Evolutionary conservation across 2,329 filamentous ascomycete species (phyloP).

Genomic region (Exophiala sideris): DNA sequence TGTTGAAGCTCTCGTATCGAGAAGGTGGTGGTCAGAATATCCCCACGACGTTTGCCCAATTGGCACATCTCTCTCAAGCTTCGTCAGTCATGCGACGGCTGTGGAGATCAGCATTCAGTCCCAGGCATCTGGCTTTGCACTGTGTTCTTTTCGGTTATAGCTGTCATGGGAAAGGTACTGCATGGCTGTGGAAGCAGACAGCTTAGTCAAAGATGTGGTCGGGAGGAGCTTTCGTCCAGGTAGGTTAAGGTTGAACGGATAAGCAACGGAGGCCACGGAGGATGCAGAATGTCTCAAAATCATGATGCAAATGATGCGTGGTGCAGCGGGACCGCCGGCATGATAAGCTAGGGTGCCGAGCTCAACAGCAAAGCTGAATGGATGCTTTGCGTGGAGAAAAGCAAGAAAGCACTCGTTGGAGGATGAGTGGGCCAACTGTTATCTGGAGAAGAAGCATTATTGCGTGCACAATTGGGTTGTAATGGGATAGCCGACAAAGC

Average conservation of each 20-base stretch:
- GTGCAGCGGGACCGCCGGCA: slow-evolving; percentile 15
- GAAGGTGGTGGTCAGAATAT: no score
- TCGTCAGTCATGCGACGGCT: no score
- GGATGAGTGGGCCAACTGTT: slow-evolving; percentile 13
- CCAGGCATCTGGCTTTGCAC: no score
- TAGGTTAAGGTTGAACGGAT: slow-evolving; percentile 20
- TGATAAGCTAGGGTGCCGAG: slow-evolving; percentile 13
- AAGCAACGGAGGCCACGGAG: slow-evolving; percentile 2
- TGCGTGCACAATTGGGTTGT: neutral
- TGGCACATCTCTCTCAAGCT: no score
- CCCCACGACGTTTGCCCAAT: no score
- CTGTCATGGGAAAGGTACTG: no score
- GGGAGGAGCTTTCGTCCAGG: neutral
- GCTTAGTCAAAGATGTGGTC: neutral
- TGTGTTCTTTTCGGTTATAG: no score
- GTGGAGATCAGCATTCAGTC: no score
- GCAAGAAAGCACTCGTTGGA: neutral
- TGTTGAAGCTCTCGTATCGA: no score
- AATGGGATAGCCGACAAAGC: neutral
- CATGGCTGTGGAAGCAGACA: neutral
- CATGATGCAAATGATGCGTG: slow-evolving; percentile 18
- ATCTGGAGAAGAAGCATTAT: slow-evolving; percentile 4
- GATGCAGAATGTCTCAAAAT: slow-evolving; percentile 24
- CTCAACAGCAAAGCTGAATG: neutral
- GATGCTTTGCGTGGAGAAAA: neutral